Percentiles rank a stretch among this genome's conserved stretches.
Evolutionary conservation across 202 grass and related monocot genomes (phyloP).

Genomic region (Saccharum hybrid): DNA sequence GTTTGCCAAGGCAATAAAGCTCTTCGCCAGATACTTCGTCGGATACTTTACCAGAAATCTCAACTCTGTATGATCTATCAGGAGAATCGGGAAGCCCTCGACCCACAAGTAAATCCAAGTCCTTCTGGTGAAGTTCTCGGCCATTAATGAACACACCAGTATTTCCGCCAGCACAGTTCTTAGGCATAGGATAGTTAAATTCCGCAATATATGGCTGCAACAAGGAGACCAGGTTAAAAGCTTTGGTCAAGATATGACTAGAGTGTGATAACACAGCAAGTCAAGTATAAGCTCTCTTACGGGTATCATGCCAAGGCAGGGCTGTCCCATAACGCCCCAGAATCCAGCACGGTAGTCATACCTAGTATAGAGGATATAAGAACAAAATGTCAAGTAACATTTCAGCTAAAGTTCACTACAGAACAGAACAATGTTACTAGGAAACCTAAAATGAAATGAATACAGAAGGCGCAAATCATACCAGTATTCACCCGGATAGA

Average conservation of each 20-base stretch:
- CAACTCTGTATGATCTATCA: conserved; percentile 67
- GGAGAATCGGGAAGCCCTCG: conserved; percentile 62
- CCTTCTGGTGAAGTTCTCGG: conserved; percentile 79
- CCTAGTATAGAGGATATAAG: conserved; percentile 38
- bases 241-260: conserved; percentile 38
- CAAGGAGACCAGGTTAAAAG: conserved; percentile 36
- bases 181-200: conserved; percentile 82
- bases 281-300: conserved; percentile 46
- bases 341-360: conserved; percentile 81
- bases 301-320: conserved; percentile 78
- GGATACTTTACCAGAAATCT: conserved; percentile 77
- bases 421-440: conserved; percentile 15
- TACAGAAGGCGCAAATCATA: conserved; percentile 34
- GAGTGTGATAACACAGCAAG: not conserved
- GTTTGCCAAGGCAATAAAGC: conserved; percentile 75
- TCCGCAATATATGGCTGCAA: conserved; percentile 73
- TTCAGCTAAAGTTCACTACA: not conserved
- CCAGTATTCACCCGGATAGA: conserved; percentile 81
- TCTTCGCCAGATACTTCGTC: conserved; percentile 78
- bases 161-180: conserved; percentile 70
- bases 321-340: conserved; percentile 75
- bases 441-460: conserved; percentile 5
- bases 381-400: conserved; percentile 21
- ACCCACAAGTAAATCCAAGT: conserved; percentile 67
- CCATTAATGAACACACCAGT: conserved; percentile 68